A percentile compares a stretch with the other conserved stretches of the same genome.
Conservation (phyloP, 176 grass and related monocot species). For the Saccharum officinarum region DNA sequence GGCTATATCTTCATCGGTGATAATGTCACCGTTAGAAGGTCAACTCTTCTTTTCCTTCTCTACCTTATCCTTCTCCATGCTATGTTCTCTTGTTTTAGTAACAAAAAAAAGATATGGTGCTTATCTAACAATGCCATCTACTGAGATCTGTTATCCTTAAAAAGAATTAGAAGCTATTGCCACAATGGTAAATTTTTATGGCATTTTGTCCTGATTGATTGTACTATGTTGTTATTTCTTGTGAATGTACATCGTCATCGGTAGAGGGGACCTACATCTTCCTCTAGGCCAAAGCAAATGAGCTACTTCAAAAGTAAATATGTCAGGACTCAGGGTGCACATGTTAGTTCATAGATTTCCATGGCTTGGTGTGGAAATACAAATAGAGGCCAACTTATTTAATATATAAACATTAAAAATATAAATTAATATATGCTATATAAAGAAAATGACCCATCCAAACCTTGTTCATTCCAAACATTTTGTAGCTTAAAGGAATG, state of each 20-base stretch:
- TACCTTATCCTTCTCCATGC: too few relatives aligned
- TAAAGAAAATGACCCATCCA: too few relatives aligned
- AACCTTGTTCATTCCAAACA: too few relatives aligned
- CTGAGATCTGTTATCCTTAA: background rate
- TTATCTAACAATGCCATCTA: background rate
- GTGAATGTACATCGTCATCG: conserved; percentile 20
- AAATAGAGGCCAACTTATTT: too few relatives aligned
- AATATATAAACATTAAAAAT: too few relatives aligned
- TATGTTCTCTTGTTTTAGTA: background rate
- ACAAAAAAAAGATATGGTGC: conserved; percentile 23
- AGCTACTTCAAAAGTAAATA: background rate
- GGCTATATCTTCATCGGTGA: conserved; percentile 41
- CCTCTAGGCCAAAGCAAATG: conserved; percentile 22
- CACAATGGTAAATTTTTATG: too few relatives aligned
- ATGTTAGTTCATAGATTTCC: too few relatives aligned
- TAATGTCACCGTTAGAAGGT: conserved; percentile 19
- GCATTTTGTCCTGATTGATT: background rate
- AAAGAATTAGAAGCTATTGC: background rate
- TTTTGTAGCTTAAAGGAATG: too few relatives aligned
- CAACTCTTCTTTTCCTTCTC: too few relatives aligned
- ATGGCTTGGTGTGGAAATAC: too few relatives aligned
- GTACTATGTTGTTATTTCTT: background rate
- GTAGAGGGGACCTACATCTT: conserved; percentile 24
- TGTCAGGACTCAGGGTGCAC: background rate
- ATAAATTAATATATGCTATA: too few relatives aligned